Evolutionary conservation across 805 yeast species (phyloP).

Genomic region (Kodamaea fukazawae): DNA sequence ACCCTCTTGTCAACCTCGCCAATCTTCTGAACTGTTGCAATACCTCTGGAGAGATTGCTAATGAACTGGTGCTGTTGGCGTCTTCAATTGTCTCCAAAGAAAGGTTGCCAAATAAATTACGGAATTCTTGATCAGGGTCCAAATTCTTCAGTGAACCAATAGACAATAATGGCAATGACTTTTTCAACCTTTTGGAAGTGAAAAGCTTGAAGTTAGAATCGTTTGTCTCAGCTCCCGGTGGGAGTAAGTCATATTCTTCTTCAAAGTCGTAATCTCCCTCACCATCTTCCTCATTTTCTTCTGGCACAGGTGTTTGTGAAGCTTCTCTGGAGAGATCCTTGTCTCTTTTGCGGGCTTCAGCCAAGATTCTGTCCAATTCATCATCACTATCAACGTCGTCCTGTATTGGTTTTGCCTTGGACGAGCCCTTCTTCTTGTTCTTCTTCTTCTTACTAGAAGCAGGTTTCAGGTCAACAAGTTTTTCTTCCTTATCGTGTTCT

Average conservation of each 20-base stretch:
- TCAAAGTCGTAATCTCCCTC: slow-evolving; percentile 18
- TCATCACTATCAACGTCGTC: slow-evolving; percentile 45
- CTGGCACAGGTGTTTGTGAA: neutral
- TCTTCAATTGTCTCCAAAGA: slow-evolving; percentile 68
- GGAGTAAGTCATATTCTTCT: slow-evolving; percentile 23
- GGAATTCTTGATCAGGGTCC: slow-evolving; percentile 76
- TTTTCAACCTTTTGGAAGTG: slow-evolving; percentile 44
- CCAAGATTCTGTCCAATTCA: slow-evolving; percentile 56
- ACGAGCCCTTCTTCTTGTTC: slow-evolving; percentile 14
- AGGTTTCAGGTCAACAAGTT: slow-evolving; percentile 12
- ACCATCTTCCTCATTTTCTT: slow-evolving; percentile 6
- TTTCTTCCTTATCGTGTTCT: slow-evolving; percentile 18
- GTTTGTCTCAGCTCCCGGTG: slow-evolving; percentile 32
- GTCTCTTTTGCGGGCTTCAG: slow-evolving; percentile 35
- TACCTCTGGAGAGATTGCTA: slow-evolving; percentile 66
- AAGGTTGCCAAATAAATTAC: slow-evolving; percentile 66
- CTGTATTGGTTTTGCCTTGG: slow-evolving; percentile 21
- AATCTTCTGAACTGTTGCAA: slow-evolving; percentile 59
- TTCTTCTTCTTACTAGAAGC: slow-evolving; percentile 21
- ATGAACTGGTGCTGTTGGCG: slow-evolving; percentile 71
- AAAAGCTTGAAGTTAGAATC: slow-evolving; percentile 46
- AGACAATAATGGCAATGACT: slow-evolving; percentile 40
- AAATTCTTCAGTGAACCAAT: slow-evolving; percentile 49
- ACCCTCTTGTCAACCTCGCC: slow-evolving; percentile 63
- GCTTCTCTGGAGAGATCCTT: slow-evolving; percentile 14